Evolutionary conservation across 257 asterid genomes (phyloP), one percentile per base, ranked within the genome.

Genomic region (Nicotiana tabacum): DNA sequence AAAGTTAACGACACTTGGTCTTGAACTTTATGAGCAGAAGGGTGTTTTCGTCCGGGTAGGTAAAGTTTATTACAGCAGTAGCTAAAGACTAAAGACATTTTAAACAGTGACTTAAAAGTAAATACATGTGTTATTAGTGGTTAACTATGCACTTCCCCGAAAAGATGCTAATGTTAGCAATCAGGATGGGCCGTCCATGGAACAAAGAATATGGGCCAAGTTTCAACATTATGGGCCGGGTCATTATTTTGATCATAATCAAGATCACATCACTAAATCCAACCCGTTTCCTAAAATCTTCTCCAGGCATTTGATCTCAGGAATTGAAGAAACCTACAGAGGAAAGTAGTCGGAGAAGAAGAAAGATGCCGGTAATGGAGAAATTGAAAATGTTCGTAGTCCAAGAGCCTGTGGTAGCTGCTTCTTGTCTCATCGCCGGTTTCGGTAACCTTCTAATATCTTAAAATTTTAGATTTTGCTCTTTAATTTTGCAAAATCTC

Each of bases 351-450:
- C 2, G 0, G 2, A 16, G 32, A 1, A 27, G 27, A 24, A 24
- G 18, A 33, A 33, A 4, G 82, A 91, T 92, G 98, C 87, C 92
- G 86, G 94, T 88, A 85, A 93, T 93, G 97, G 92, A 90, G 81
- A 93, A 87, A 91, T 91, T 94, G 81, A 91, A 83, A 81, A 87
- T 93, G 89, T 90, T 95, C 74, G 92, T 95, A 4, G 97, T 82
- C 21, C 96, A 95, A 83, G 97, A 95, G 88, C 98, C 97, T 77
- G 90, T 93, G 1, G 97, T 93, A 5, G 90, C 95, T n/a, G 96
- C 96, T 78, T 95, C 98, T 84, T 90, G 92, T 86, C 90, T 95
- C 81, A 91, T 95, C 85, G 97, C 93, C 32, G 98, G 96, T 67
- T 87, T 95, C 29, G 98, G 97, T 95, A 67, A 56, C 86, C 83